Percentiles rank a stretch among this genome's conserved stretches.
phyloP scores from a whole-genome alignment of 257 asterid species.

The Verbena officinalis region DNA sequence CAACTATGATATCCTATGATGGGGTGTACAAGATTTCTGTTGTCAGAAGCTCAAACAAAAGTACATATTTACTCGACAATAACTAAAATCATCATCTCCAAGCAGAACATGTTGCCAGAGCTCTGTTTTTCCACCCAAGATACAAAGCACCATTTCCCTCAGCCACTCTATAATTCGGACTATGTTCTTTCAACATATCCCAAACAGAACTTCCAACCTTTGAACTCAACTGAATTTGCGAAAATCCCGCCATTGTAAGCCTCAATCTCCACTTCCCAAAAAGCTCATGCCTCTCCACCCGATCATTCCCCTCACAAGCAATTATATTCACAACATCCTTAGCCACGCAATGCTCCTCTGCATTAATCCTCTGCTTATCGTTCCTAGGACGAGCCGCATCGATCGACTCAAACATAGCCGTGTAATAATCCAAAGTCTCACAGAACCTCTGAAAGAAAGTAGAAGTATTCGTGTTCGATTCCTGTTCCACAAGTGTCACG shows the following conservation, averaged over 20 bases:
- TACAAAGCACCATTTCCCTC: slow-evolving; percentile 60
- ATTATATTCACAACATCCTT: slow-evolving; percentile 68
- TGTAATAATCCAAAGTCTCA: slow-evolving; percentile 66
- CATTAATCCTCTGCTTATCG: slow-evolving; percentile 53
- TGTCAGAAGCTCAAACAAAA: not conserved
- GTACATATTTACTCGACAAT: not conserved
- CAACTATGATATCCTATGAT: not conserved
- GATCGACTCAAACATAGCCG: slow-evolving; percentile 81
- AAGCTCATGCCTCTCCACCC: slow-evolving; percentile 73
- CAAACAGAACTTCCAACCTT: slow-evolving; percentile 47
- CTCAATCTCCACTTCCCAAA: slow-evolving; percentile 71
- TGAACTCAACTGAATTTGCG: slow-evolving; percentile 46
- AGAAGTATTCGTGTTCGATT: slow-evolving; percentile 67
- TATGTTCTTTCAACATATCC: slow-evolving; percentile 53
- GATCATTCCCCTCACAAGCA: slow-evolving; percentile 71
- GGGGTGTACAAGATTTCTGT: not conserved
- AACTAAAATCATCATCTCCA: slow-evolving; percentile 49
- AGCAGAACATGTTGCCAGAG: slow-evolving; percentile 60
- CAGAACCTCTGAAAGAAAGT: slow-evolving; percentile 60
- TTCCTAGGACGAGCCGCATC: slow-evolving; percentile 59
- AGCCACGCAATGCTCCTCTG: slow-evolving; percentile 76
- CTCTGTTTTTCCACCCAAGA: slow-evolving; percentile 73
- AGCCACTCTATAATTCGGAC: slow-evolving; percentile 43
- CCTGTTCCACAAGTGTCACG: slow-evolving; percentile 72
- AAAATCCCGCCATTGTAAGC: slow-evolving; percentile 65